Evolutionary conservation across 2,329 filamentous ascomycete genomes (phyloP), one percentile per base, ranked within the genome.

Genomic region (Trichoderma atroviride): DNA sequence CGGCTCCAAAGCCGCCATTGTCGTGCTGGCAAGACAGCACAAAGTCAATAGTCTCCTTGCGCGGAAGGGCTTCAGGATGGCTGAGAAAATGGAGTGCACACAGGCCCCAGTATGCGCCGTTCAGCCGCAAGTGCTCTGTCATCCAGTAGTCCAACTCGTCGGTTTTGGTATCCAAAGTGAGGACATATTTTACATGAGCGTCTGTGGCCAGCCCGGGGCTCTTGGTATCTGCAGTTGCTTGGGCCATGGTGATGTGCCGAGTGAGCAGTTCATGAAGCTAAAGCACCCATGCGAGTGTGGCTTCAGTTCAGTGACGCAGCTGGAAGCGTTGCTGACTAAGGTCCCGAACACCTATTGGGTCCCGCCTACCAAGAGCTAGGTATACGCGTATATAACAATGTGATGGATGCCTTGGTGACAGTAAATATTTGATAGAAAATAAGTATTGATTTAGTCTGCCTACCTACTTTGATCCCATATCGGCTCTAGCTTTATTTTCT

Each of bases 121-220:
- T 97, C 69, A 99, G 87, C 71, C 96, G 93, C 74, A 99, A 86
- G 79, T 99, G 96, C 81, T 99, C 95, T 16, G 96, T 99, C 78
- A 98, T 86, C 92, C 95, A 97, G 83, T 98, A 99, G 80, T 97
- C 94, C 75, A 97, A 90, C 81, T 97, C 93, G 84, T 98, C 94
- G 83, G 92, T 94, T 78, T 92, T 91, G 73, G 91, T 94, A 81
- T 99, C 94, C 74, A 99, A 86, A 76, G 91, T 93, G 81, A 97
- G 93, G 74, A 99, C 93, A 80, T 98, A 99, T 78, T 89, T 89
- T 75, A 98, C 93, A 79, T 99, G 96, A 27, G 86, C 84, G 9
- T 83, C 83, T 6, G 82, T 82, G 61, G 84, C 84, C 60, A 89
- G 82, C 72, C 81, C 79, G 29, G 80, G 79, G 73, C 82, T 81